These are phyloP conservation scores for Trametes cingulata DNA, from an alignment of 768 basidiomycete species.

Conservation along the genomic window DNA sequence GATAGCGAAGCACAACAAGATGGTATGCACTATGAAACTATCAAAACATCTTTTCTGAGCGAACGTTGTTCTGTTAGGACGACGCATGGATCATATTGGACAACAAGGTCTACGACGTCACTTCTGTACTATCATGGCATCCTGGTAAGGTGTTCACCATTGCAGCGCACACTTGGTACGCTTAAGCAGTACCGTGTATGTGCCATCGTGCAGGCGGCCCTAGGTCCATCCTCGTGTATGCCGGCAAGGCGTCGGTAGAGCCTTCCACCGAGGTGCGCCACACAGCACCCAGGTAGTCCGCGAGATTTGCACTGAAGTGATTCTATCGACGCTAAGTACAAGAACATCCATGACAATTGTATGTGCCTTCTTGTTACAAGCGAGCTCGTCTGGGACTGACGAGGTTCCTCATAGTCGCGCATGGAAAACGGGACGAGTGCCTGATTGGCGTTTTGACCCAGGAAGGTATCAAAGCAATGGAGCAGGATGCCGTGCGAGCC, in stretches of 20 bases:
- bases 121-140: slow-evolving; percentile 17
- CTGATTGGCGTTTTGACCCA: slow-evolving; percentile 20
- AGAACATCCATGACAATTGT: slow-evolving; percentile 27
- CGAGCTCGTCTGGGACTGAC: not conserved
- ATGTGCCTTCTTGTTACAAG: not conserved
- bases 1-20: slow-evolving; percentile 44
- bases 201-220: slow-evolving; percentile 10
- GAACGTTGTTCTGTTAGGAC: slow-evolving; percentile 26
- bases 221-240: slow-evolving; percentile 20
- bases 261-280: slow-evolving; percentile 20
- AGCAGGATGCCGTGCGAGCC: slow-evolving; percentile 23
- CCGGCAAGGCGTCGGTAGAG: slow-evolving; percentile 26
- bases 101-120: slow-evolving; percentile 22
- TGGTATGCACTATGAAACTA: not conserved
- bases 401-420: slow-evolving; percentile 14
- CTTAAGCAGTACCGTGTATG: too few relatives aligned
- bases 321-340: slow-evolving; percentile 15
- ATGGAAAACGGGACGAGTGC: slow-evolving; percentile 23
- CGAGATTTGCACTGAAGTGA: not conserved
- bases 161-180: too few relatives aligned
- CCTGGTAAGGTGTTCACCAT: slow-evolving; percentile 4
- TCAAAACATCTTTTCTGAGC: not conserved
- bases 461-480: slow-evolving; percentile 22
- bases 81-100: slow-evolving; percentile 35
- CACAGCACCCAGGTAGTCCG: too few relatives aligned